These are phyloP conservation scores for Berkeleyomyces rouxiae DNA, from an alignment of 2,329 filamentous ascomycete species.

Conservation along the genomic window DNA sequence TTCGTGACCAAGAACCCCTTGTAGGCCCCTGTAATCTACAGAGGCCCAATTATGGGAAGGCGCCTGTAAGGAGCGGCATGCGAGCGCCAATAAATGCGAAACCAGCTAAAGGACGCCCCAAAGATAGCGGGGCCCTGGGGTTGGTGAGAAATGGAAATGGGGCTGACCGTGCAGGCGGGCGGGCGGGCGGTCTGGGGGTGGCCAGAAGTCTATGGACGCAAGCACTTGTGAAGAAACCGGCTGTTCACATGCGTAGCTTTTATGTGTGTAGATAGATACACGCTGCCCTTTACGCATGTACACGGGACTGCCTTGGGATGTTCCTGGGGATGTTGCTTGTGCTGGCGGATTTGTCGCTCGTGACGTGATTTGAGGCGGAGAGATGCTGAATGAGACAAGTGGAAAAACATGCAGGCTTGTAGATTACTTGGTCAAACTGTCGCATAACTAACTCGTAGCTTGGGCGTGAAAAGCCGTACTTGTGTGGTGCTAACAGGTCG, in stretches of 20 bases:
- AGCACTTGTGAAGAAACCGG: neutral
- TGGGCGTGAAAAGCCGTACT: no score
- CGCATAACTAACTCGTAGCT: no score
- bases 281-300: no score
- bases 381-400: neutral
- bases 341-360: no score
- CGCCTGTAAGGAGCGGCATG: neutral
- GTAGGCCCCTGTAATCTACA: neutral
- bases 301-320: no score
- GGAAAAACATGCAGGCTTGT: neutral
- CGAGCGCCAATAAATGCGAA: neutral
- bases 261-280: no score
- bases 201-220: neutral
- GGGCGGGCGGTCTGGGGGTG: neutral
- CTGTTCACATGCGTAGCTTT: no score
- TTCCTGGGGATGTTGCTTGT: no score
- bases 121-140: neutral
- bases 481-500: neutral
- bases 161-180: neutral
- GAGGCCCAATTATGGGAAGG: neutral
- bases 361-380: no score
- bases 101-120: neutral
- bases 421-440: no score
- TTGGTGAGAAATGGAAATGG: neutral
- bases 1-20: neutral